Evolutionary conservation across 2,329 filamentous ascomycete genomes (phyloP), one percentile per base, ranked within the genome.

Genomic region (Aspergillus fumigatiaffinis): DNA sequence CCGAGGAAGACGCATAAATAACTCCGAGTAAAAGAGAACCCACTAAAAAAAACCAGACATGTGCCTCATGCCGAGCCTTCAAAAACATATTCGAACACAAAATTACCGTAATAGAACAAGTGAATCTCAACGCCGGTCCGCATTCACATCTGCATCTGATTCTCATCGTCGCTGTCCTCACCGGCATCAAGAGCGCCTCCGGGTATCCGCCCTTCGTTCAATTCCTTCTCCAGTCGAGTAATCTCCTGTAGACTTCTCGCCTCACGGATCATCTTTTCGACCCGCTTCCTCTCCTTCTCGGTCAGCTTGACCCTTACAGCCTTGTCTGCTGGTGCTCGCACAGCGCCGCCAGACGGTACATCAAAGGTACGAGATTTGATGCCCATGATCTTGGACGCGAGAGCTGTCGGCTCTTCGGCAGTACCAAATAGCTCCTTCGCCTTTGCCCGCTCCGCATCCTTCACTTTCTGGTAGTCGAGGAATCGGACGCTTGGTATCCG

Each of bases 221-320:
- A 77, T 75, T 94, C 91, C 79, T 93, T 96, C 80, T 99, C 94
- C 71, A 99, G 74, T 64, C 86, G 83, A 56, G 91, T 88, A 71
- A 99, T 95, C 78, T 97, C 94, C 65, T 92, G 88, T 69, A 99
- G 74, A 69, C 89, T 96, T 73, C 88, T 92, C 5, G 94, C 93
- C 69, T 90, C 91, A 75, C 87, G 87, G 74, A 99, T 96, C 77
- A 93, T 82, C 69, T 91, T 88, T 76, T 95, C 87, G 60, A 97
- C 84, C 62, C 86, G 84, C 80, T 88, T 89, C 80, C 88, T 89
- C 82, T 99, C 94, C 70, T 87, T 87, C 41, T 93, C 91, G 3
- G 92, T 97, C 65, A 96, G 80, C 76, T 92, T 90, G 66, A 93
- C 88, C 52, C 89, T 84, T 62, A 91, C 88, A 55, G 90, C 84